phyloP scores from a whole-genome alignment of 257 asterid species.

The Salvia rosmarinus region DNA sequence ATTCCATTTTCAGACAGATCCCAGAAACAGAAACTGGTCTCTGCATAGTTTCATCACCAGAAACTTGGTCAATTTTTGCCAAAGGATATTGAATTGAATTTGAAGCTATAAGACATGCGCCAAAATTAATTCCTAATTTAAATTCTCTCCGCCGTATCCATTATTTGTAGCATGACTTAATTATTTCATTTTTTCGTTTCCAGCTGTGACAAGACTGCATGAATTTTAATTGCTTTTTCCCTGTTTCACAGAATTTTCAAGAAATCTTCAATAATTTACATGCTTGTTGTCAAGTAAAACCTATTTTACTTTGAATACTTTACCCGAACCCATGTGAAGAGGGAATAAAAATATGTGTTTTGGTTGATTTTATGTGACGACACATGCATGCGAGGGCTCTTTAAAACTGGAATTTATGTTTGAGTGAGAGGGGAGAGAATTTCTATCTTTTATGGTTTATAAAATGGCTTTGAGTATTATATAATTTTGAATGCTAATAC shows the following conservation, averaged over 20 bases:
- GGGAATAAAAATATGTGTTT: background rate
- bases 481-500: conserved; percentile 15
- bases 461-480: background rate
- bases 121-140: background rate
- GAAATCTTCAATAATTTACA: background rate
- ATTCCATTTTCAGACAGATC: conserved; percentile 37
- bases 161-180: background rate
- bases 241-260: background rate
- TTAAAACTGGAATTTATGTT: conserved; percentile 44
- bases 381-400: conserved; percentile 32
- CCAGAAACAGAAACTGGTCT: conserved; percentile 30
- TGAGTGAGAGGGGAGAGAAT: background rate
- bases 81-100: background rate
- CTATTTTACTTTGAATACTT: background rate
- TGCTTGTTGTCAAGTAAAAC: background rate
- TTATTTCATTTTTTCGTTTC: background rate
- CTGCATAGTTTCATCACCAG: conserved; percentile 17
- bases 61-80: conserved; percentile 38
- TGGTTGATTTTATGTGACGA: conserved; percentile 28
- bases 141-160: background rate
- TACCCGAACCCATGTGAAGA: conserved; percentile 29
- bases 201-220: no score
- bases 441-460: no score
- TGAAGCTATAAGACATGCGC: background rate
- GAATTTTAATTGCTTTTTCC: background rate